Evolutionary conservation across 2,329 filamentous ascomycete species (phyloP).

Genomic region (Aspergillus unguis): DNA sequence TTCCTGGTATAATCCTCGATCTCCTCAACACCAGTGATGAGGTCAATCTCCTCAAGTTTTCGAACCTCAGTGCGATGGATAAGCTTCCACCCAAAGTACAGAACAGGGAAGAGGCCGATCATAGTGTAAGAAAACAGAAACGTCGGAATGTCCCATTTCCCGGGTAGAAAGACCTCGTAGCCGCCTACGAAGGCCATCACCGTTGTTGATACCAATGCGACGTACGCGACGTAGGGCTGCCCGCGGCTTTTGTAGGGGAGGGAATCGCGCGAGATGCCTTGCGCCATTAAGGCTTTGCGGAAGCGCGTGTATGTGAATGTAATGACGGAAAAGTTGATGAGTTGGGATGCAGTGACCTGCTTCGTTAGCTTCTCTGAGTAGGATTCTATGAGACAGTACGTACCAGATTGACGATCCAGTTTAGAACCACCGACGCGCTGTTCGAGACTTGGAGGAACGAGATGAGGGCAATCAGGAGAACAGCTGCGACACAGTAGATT

Average conservation of each 20-base stretch:
- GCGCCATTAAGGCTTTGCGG: constrained; percentile 64
- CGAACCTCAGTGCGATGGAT: constrained; percentile 60
- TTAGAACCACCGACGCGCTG: constrained; percentile 63
- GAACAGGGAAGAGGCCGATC: constrained; percentile 65
- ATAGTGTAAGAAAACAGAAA: constrained; percentile 79
- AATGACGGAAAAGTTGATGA: constrained; percentile 70
- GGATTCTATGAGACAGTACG: constrained; percentile 10
- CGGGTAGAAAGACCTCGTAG: constrained; percentile 70
- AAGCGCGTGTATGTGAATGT: constrained; percentile 70
- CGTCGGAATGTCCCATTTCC: constrained; percentile 63
- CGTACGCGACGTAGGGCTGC: constrained; percentile 71
- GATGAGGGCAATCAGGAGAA: constrained; percentile 66
- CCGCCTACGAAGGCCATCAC: constrained; percentile 73
- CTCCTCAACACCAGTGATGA: constrained; percentile 60
- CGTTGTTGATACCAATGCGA: constrained; percentile 60
- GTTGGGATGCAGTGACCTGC: constrained; percentile 66
- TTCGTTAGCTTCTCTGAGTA: background rate
- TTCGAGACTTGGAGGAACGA: constrained; percentile 71
- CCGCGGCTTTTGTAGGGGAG: constrained; percentile 68
- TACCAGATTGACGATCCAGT: constrained; percentile 67
- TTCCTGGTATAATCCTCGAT: constrained; percentile 66
- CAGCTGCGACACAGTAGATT: constrained; percentile 66
- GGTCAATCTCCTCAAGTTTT: constrained; percentile 59
- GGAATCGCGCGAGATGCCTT: constrained; percentile 64
- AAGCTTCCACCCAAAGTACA: constrained; percentile 71